phyloP scores from a whole-genome alignment of 2,329 filamentous ascomycete species.

The Graphilbum sp. region DNA sequence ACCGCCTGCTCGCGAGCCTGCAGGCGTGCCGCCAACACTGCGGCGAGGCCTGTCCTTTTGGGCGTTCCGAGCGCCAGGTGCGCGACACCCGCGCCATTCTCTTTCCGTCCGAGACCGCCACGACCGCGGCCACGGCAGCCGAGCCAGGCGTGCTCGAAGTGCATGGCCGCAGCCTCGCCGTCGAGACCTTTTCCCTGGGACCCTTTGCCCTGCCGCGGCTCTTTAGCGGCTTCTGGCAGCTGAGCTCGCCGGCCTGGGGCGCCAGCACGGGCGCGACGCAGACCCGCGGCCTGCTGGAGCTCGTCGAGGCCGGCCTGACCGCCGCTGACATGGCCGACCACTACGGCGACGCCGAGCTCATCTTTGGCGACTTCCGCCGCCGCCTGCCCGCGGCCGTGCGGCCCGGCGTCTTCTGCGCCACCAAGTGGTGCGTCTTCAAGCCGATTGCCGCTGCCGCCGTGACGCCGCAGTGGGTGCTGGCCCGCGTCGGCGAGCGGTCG shows the following conservation, averaged over 20 bases:
- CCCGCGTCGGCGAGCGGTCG: constrained; percentile 16
- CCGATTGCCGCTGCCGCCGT: constrained; percentile 11
- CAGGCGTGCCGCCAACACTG: constrained; percentile 13
- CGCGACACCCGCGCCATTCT: constrained; percentile 13
- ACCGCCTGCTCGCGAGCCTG: constrained; percentile 10
- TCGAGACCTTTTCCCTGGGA: constrained; percentile 13
- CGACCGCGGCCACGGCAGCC: too few species aligned
- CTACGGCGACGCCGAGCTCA: constrained; percentile 20
- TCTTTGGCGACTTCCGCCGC: constrained; percentile 17
- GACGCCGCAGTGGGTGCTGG: constrained; percentile 14
- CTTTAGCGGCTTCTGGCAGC: constrained; percentile 17
- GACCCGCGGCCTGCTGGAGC: constrained; percentile 12
- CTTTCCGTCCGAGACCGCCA: constrained; percentile 8
- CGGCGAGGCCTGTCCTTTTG: constrained; percentile 12
- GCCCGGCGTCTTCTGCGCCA: constrained; percentile 15
- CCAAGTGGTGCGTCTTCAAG: constrained; percentile 19
- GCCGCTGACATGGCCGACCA: constrained; percentile 21
- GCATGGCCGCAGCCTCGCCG: background rate
- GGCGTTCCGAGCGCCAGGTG: constrained; percentile 16
- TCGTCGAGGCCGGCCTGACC: constrained; percentile 13
- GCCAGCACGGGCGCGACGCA: constrained; percentile 12
- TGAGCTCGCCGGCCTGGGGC: constrained; percentile 17
- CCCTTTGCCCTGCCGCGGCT: constrained; percentile 11
- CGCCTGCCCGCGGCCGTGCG: constrained; percentile 10
- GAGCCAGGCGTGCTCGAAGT: background rate